Evolutionary conservation across 1,284 basidiomycete genomes (phyloP).

Genomic region (Naganishia cerealis): DNA sequence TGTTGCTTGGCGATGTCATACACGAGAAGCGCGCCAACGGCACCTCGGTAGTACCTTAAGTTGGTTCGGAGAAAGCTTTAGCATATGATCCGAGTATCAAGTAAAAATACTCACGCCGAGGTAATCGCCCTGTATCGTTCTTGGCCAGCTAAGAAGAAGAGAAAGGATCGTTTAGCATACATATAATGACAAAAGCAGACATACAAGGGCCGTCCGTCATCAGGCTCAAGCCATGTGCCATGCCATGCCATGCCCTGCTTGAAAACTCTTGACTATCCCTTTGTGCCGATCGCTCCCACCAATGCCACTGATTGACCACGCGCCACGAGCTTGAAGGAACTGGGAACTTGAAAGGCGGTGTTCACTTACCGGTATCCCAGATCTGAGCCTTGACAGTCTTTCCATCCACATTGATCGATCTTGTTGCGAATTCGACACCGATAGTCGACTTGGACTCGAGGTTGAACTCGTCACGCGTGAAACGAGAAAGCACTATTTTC

Average conservation of each 20-base stretch:
- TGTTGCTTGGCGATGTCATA: slow-evolving; percentile 94
- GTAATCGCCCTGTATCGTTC: slow-evolving; percentile 99
- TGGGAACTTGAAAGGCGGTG: too few relatives aligned
- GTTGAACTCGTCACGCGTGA: slow-evolving; percentile 99
- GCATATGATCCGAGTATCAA: neutral
- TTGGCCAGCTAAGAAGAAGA: slow-evolving; percentile 72
- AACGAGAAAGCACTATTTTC: slow-evolving; percentile 68
- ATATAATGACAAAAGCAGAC: neutral
- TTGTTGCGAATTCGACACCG: slow-evolving; percentile 97
- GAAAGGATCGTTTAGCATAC: neutral
- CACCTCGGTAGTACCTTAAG: slow-evolving; percentile 90
- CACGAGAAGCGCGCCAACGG: slow-evolving; percentile 86
- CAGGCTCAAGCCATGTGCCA: neutral
- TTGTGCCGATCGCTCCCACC: neutral
- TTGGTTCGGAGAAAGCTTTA: neutral
- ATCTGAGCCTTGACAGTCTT: slow-evolving; percentile 99
- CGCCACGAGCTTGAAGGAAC: neutral
- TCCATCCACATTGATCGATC: slow-evolving; percentile 88
- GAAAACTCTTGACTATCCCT: neutral
- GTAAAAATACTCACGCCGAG: slow-evolving; percentile 68
- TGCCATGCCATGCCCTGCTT: slow-evolving; percentile 5
- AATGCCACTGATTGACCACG: neutral
- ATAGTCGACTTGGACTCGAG: slow-evolving; percentile 98
- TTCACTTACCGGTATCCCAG: slow-evolving; percentile 86
- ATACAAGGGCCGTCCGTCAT: neutral